Conservation (phyloP, 1,139 yeast species). For the Yamadazyma trypodendri region DNA sequence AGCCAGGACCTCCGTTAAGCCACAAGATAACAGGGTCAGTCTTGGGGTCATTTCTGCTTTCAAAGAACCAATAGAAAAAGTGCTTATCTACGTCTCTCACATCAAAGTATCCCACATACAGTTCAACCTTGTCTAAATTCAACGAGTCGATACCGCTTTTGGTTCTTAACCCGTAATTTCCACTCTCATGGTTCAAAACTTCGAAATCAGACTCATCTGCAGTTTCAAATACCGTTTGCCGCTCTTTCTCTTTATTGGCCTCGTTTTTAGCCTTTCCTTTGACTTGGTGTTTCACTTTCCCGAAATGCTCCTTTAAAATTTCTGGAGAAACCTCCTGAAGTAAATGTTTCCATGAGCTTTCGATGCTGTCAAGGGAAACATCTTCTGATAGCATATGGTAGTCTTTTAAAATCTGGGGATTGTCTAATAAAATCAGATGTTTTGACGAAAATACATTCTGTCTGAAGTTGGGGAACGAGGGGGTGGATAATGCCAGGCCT, state of each 20-base stretch:
- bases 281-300: neutral
- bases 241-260: too few relatives aligned
- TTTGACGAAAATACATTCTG: constrained; percentile 7
- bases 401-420: constrained; percentile 8
- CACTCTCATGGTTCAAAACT: constrained; percentile 6
- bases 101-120: constrained; percentile 61
- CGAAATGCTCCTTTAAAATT: neutral
- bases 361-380: neutral
- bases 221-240: neutral
- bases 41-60: constrained; percentile 79
- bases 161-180: constrained; percentile 9
- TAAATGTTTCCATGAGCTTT: constrained; percentile 6
- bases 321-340: constrained; percentile 2
- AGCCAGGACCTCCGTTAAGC: constrained; percentile 27
- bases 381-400: constrained; percentile 1
- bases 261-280: neutral
- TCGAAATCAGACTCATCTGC: constrained; percentile 3
- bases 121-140: constrained; percentile 52
- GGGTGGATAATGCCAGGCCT: neutral
- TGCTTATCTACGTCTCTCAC: constrained; percentile 54
- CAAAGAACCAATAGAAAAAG: constrained; percentile 82
- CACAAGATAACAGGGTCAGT: constrained; percentile 80
- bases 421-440: constrained; percentile 8
- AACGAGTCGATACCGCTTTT: constrained; percentile 17
- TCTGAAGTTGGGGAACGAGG: constrained; percentile 2